A percentile compares a stretch with the other conserved stretches of the same genome.
phyloP scores from a whole-genome alignment of 2,329 filamentous ascomycete species.

The Camptophora hylomeconis region DNA sequence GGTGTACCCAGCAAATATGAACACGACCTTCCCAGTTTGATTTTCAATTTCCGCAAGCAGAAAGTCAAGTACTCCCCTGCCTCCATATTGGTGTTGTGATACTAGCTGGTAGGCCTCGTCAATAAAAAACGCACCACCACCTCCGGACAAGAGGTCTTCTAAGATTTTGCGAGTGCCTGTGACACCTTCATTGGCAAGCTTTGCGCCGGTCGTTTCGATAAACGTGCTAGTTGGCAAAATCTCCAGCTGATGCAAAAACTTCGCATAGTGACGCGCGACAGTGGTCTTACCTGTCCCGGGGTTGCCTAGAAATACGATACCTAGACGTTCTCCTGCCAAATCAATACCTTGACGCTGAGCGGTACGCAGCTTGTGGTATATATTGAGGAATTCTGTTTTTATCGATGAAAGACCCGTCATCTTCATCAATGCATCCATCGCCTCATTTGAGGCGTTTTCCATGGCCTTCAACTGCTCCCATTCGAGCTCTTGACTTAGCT shows the following conservation, averaged over 20 bases:
- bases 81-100: slow-evolving; percentile 43
- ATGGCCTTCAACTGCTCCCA: slow-evolving; percentile 49
- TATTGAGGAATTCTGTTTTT: slow-evolving; percentile 48
- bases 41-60: slow-evolving; percentile 64
- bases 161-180: slow-evolving; percentile 43
- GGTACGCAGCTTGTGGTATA: slow-evolving; percentile 52
- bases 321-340: slow-evolving; percentile 46
- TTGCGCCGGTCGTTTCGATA: slow-evolving; percentile 55
- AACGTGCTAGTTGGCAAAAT: slow-evolving; percentile 49
- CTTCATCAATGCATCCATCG: slow-evolving; percentile 51
- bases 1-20: slow-evolving; percentile 60
- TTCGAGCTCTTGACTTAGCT: too few species aligned
- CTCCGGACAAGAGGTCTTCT: slow-evolving; percentile 41
- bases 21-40: slow-evolving; percentile 53
- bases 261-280: slow-evolving; percentile 56
- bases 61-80: slow-evolving; percentile 53
- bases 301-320: slow-evolving; percentile 54
- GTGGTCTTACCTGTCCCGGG: slow-evolving; percentile 74
- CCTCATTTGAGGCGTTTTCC: slow-evolving; percentile 37
- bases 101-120: slow-evolving; percentile 69
- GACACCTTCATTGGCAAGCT: slow-evolving; percentile 51
- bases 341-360: slow-evolving; percentile 43
- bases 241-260: slow-evolving; percentile 49
- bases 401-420: slow-evolving; percentile 61
- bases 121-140: slow-evolving; percentile 61